Conservation (phyloP, 1,284 basidiomycete genomes). For the Volvariella surrecta region DNA sequence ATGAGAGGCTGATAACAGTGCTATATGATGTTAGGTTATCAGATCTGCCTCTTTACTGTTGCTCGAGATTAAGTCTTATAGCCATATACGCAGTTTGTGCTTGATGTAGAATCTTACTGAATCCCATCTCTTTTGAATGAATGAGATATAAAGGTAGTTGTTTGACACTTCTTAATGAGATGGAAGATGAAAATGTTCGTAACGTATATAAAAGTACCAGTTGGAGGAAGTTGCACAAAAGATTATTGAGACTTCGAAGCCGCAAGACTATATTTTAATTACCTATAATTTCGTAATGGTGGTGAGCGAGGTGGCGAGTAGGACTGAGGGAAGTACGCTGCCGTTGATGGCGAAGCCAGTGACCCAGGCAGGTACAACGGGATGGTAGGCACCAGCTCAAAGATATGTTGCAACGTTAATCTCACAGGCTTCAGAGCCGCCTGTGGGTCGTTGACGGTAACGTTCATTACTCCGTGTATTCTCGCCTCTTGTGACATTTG, state of each 20-base stretch:
- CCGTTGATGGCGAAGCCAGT: constrained; percentile 53
- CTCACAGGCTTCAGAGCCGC: constrained; percentile 28
- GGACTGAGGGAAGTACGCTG: constrained; percentile 36
- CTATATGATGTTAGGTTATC: no score
- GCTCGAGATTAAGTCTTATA: no score
- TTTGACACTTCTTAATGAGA: no score
- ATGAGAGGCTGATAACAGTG: no score
- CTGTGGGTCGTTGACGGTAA: constrained; percentile 32
- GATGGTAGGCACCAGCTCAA: constrained; percentile 73
- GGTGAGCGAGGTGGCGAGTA: constrained; percentile 28
- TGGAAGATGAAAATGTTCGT: no score
- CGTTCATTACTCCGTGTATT: constrained; percentile 70
- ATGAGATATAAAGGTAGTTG: no score
- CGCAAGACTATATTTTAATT: constrained; percentile 20
- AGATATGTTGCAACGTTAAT: constrained; percentile 64
- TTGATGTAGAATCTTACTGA: no score
- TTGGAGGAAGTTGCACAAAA: no score
- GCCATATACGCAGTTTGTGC: no score
- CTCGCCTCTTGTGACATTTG: constrained; percentile 60
- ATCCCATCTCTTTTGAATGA: no score
- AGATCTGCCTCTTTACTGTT: no score
- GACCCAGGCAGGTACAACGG: constrained; percentile 48
- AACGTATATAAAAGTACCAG: no score
- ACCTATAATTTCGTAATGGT: constrained; percentile 10
- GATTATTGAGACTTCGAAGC: background rate